phyloP scores from a whole-genome alignment of 2,329 filamentous ascomycete species.

The Catunica adiposa region DNA sequence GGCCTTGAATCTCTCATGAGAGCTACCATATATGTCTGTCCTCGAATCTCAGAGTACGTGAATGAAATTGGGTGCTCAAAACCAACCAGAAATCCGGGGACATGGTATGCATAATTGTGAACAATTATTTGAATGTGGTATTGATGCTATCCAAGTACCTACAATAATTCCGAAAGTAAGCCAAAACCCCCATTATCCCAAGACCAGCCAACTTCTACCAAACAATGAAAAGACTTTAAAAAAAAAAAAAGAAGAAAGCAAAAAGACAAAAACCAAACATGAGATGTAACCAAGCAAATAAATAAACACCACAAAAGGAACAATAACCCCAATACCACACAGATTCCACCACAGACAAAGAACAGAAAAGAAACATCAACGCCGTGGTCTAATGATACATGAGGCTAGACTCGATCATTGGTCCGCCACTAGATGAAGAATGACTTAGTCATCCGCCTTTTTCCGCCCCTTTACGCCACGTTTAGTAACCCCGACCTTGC shows the following conservation, averaged over 20 bases:
- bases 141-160: too few relatives aligned
- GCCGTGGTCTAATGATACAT: not conserved
- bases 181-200: not conserved
- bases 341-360: not conserved
- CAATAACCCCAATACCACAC: not conserved
- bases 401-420: not conserved
- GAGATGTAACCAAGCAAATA: not conserved
- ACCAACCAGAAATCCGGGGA: too few relatives aligned
- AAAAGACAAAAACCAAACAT: not conserved
- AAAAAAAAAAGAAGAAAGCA: not conserved
- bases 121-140: too few relatives aligned
- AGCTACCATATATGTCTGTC: too few relatives aligned
- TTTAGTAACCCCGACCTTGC: constrained; percentile 36
- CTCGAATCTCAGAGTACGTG: too few relatives aligned
- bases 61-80: too few relatives aligned
- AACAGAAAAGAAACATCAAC: not conserved
- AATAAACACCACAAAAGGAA: not conserved
- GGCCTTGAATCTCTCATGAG: too few relatives aligned
- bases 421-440: not conserved
- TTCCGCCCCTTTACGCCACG: constrained; percentile 30
- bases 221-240: not conserved
- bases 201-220: not conserved
- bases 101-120: too few relatives aligned
- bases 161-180: too few relatives aligned
- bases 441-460: not conserved